Evolutionary conservation across 352 stramenopile genomes (phyloP), one percentile per base, ranked within the genome.

Genomic region (Halophytophthora polymorphica): DNA sequence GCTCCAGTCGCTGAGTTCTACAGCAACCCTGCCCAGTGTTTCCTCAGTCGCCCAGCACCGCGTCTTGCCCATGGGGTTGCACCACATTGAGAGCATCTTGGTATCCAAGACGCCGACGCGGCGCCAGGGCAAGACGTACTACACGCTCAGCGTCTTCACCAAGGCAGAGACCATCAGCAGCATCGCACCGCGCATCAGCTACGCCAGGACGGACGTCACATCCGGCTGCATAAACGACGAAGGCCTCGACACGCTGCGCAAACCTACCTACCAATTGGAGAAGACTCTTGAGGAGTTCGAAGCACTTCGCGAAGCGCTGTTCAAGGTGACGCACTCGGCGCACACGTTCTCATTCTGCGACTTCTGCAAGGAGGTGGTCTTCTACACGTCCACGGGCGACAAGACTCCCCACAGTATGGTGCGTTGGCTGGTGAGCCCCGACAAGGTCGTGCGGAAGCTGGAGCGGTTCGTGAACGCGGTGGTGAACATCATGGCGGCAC

Each of bases 321-420:
- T 58, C 36, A 56, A 31, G 43, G 45, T 45, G 22, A 50, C 61
- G 4, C 55, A 63, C 29, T 58, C 60, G 23, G 64, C 59, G 8
- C 64, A 73, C 44, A 61, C 51, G 18, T 62, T 42, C 41, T 43
- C 49, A 23, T 57, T 45, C 31, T 73, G 64, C 21, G 47, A 61
- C n/a, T 69, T 66, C 33, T 73, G 64, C 60, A 61, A 64, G 19
- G 55, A 69, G 60, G 49, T 73, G 29, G 58, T 73, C n/a, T 29
- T 50, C 11, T 69, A 67, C 31, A 37, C 61, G n/a, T 49, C 57
- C 35, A 56, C 15, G 15, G 31, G 45, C 2, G 47, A 63, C 29
- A 67, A 53, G 41, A 8, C 23, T 3, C 61, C 62, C 25, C 19
- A 36, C 10, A 55, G 43, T 48, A 58, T 38, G 11, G 29, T 62